Evolutionary conservation across 2,329 filamentous ascomycete species (phyloP).

Genomic region (Plectosphaerella cucumerina): DNA sequence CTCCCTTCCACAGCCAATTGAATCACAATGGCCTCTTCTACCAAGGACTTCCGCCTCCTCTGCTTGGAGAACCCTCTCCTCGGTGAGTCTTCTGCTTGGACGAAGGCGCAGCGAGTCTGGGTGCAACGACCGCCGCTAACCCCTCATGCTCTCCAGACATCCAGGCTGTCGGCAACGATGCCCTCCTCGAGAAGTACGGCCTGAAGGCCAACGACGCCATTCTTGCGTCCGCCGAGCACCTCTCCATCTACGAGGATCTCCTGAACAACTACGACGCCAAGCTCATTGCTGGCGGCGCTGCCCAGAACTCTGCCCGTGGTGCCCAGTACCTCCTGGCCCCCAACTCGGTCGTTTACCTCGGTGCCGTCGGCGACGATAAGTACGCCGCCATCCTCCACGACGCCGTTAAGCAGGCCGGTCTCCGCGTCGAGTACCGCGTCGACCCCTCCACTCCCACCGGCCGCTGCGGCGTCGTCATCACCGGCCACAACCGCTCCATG

Average conservation of each 20-base stretch:
- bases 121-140: neutral
- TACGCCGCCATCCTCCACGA: constrained; percentile 85
- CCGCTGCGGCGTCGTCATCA: constrained; percentile 94
- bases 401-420: constrained; percentile 80
- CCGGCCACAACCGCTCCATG: constrained; percentile 90
- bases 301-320: constrained; percentile 94
- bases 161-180: constrained; percentile 78
- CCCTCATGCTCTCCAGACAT: constrained; percentile 60
- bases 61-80: constrained; percentile 97
- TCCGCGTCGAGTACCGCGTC: constrained; percentile 92
- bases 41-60: constrained; percentile 81
- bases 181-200: constrained; percentile 84
- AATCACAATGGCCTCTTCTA: constrained; percentile 60
- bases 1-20: constrained; percentile 12
- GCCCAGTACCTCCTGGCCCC: constrained; percentile 92
- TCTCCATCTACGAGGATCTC: constrained; percentile 87
- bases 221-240: constrained; percentile 88
- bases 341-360: constrained; percentile 89
- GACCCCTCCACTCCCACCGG: constrained; percentile 82
- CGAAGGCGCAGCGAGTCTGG: neutral
- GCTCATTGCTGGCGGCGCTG: constrained; percentile 91
- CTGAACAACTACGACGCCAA: constrained; percentile 89
- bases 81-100: constrained; percentile 48
- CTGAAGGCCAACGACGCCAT: constrained; percentile 98
- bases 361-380: constrained; percentile 92